Conservation (phyloP, 768 basidiomycete species). For the Lentinula sp. region DNA sequence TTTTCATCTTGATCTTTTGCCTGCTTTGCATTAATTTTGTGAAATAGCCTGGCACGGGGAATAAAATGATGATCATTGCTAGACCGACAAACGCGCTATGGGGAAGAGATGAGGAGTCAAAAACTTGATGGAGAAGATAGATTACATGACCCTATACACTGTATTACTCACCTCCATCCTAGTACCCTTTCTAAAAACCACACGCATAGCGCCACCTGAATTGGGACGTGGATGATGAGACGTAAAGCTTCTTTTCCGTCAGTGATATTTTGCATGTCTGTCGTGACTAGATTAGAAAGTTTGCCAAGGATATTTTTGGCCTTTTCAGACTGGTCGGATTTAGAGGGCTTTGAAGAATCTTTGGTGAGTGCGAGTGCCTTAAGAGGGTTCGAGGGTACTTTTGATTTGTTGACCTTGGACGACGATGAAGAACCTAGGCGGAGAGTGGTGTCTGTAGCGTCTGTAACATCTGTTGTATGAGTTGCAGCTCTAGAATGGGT, state of each 20-base stretch:
- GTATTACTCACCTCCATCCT: slow-evolving; percentile 33
- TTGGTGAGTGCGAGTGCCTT: not conserved
- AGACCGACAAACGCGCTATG: slow-evolving; percentile 53
- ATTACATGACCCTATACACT: too few species aligned
- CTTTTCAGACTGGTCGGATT: slow-evolving; percentile 12
- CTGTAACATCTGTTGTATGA: not conserved
- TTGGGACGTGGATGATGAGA: slow-evolving; percentile 29
- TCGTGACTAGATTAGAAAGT: slow-evolving; percentile 66
- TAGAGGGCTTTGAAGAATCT: not conserved
- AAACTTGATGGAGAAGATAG: not conserved
- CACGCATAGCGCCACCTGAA: slow-evolving; percentile 31
- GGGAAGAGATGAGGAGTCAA: not conserved
- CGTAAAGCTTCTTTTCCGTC: slow-evolving; percentile 28
- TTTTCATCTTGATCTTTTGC: slow-evolving; percentile 47
- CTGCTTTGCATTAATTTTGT: slow-evolving; percentile 39
- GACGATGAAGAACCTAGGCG: not conserved
- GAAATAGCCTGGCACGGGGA: slow-evolving; percentile 54
- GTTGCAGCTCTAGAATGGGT: not conserved
- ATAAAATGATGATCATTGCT: slow-evolving; percentile 38
- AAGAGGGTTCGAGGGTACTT: not conserved
- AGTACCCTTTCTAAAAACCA: slow-evolving; percentile 39
- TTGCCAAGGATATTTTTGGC: slow-evolving; percentile 57
- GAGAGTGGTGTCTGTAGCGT: not conserved
- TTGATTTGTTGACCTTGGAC: not conserved
- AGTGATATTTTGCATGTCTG: slow-evolving; percentile 35